phyloP scores from a whole-genome alignment of 352 stramenopile species.

The Globisporangium solare region DNA sequence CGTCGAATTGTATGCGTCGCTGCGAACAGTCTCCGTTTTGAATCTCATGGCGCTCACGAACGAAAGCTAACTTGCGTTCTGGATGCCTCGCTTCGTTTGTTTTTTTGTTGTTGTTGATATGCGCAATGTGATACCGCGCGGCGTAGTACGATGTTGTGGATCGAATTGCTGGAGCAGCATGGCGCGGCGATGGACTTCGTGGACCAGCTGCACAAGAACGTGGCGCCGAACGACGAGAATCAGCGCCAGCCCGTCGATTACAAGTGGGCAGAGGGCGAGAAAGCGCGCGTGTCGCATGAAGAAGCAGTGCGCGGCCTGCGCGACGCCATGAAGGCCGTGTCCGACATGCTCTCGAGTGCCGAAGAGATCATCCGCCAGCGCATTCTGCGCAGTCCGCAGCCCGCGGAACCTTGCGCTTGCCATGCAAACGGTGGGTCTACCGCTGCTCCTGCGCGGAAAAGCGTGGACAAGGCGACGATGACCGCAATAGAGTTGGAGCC shows the following conservation, averaged over 20 bases:
- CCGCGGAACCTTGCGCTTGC: background rate
- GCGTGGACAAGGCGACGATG: background rate
- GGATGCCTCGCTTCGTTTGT: background rate
- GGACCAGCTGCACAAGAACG: constrained; percentile 1
- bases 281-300: background rate
- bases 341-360: constrained; percentile 8
- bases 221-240: background rate
- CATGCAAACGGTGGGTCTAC: too few relatives aligned
- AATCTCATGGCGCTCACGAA: too few relatives aligned
- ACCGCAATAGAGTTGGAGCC: background rate
- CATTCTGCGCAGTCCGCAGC: background rate
- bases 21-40: too few relatives aligned
- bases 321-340: constrained; percentile 5
- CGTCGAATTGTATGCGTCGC: too few relatives aligned
- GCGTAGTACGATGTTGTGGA: constrained; percentile 13
- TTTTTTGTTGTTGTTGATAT: too few relatives aligned
- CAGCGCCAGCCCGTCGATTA: too few relatives aligned
- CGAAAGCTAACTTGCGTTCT: background rate
- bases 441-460: too few relatives aligned
- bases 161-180: constrained; percentile 15
- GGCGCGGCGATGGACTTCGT: constrained; percentile 2
- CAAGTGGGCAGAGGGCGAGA: too few relatives aligned
- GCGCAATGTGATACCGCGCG: too few relatives aligned
- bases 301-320: background rate
- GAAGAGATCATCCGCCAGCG: constrained; percentile 16